Base-by-base conservation (phyloP, 768 basidiomycete species). In the Fistulinella prunicolor region DNA sequence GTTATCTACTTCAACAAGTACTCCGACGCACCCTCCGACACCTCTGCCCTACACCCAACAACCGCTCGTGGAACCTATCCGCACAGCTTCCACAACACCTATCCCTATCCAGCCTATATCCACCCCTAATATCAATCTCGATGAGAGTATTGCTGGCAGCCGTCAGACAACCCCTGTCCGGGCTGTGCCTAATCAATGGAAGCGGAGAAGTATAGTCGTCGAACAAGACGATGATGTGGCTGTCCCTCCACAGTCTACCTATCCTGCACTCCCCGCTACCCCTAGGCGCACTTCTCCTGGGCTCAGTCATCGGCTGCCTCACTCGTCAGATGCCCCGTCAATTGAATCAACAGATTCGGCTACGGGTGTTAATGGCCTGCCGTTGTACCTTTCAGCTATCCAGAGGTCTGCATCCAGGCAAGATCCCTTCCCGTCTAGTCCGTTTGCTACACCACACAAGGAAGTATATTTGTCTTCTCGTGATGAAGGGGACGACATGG, bases 171-270 rank as follows among this genome's bases (percentile, higher is more conserved):
- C 66, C 39, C 66, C 68, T 50, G 66, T 69, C 24, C 61, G 68
- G 21, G 48, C 55, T 14, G 53, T 62, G 30, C 72, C 70, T 28
- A 74, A 72, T 46, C 73, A 70, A 22, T 66, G 81, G 55, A 57
- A 72, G 66, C 70, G 83, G 54, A 67, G 86, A 56, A 83, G 85
- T 60, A 76, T 85, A 21, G 70, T 87, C 1, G 74, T 89, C 34
- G 86, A 85, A 61, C 82, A 85, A 46, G 82, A 85, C 36, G 85
- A 88, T 32, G 83, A 85, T 46, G 69, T 73, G 12, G 74, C 78
- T 16, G 38, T 57, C 37, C 72, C 73, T 28, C 70, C 72, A 22
- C 66, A 64, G 26, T 61, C 59, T 28, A 62, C 66, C 39, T 72
- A 73, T 53, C 70, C 65, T 45, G 67, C 65, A 22, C 67, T 73